These are phyloP conservation scores for Zymoseptoria tritici DNA, from an alignment of 2,329 filamentous ascomycete genomes.

Conservation along the genomic window DNA sequence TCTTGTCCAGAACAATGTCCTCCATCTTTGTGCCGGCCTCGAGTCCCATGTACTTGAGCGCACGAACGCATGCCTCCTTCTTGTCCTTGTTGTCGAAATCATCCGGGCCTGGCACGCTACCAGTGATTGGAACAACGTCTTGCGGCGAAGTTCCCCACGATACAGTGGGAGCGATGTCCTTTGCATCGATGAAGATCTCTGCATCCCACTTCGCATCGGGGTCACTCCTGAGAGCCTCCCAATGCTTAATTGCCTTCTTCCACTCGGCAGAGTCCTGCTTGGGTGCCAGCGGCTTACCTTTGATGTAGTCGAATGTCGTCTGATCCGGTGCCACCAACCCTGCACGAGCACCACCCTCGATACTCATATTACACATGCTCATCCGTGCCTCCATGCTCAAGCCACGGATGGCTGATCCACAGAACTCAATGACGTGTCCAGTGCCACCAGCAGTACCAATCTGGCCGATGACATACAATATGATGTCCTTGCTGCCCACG, in stretches of 20 bases:
- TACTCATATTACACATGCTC: slow-evolving; percentile 99
- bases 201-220: slow-evolving; percentile 82
- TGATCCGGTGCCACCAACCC: slow-evolving; percentile 97
- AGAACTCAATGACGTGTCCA: slow-evolving; percentile 93
- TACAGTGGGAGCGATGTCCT: slow-evolving; percentile 87
- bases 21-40: slow-evolving; percentile 80
- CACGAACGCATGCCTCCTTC: slow-evolving; percentile 70
- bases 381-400: slow-evolving; percentile 96
- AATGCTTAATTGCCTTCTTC: slow-evolving; percentile 82
- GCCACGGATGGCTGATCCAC: slow-evolving; percentile 80
- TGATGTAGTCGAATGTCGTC: slow-evolving; percentile 89
- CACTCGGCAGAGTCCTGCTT: slow-evolving; percentile 77
- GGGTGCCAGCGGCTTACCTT: slow-evolving; percentile 81
- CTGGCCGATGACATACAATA: slow-evolving; percentile 84
- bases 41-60: slow-evolving; percentile 95
- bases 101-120: slow-evolving; percentile 80
- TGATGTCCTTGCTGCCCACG: slow-evolving; percentile 92
- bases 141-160: slow-evolving; percentile 97
- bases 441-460: slow-evolving; percentile 95
- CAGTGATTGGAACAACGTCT: slow-evolving; percentile 91
- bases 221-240: slow-evolving; percentile 79
- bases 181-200: slow-evolving; percentile 81
- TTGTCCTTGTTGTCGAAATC: slow-evolving; percentile 73
- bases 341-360: slow-evolving; percentile 88
- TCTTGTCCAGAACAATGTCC: slow-evolving; percentile 87